Base-by-base conservation (phyloP, 441 rosid genomes). In the Biscutella laevigata region DNA sequence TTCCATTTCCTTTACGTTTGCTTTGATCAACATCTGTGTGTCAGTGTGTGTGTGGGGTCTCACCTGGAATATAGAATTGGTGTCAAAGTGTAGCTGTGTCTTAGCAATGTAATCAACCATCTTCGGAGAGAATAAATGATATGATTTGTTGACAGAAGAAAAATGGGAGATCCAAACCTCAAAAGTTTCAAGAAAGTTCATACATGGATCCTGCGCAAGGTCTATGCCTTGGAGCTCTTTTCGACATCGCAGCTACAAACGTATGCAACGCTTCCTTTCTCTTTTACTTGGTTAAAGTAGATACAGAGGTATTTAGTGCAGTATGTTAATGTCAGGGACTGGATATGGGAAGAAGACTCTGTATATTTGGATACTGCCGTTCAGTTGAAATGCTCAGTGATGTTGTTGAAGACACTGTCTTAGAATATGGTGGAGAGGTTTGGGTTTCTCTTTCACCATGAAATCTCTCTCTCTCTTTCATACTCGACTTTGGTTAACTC, bases 381-480 rank as follows among this genome's bases (percentile, higher is more conserved):
- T 90, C 98, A 16, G 70, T 86, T 65, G 95, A 90, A 71, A 90
- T 86, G 97, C 81, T 90, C 29, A 86, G 86, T 57, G 95, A 90
- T 75, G 92, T 82, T 21, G 92, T 90, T 40, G 88, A 84, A 73
- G 97, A 84, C 52, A 81, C 88, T 29, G 95, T 86, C 38, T 68
- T 86, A 52, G 95, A 82, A 72, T 78, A 84, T 41, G 95, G 97
- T 51, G 95, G 95, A 47, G 95, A 86, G 86, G 95, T 89, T 74
- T 53, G 69, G 5, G 10, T 43, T 24, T n/a, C n/a, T n/a, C n/a
- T n/a, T n/a, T n/a, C 0, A 0, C 29, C 29, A 3, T 20, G 15
- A 25, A 20, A 5, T 26, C 16, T n/a, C 5, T 14, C 28, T 50
- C 28, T 14, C 4, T 13, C n/a, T n/a, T n/a, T n/a, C n/a, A n/a